Percentiles rank a stretch among this genome's conserved stretches.
These are phyloP conservation scores for Agroathelia rolfsii DNA, from an alignment of 1,284 basidiomycete species.

Conservation along the genomic window DNA sequence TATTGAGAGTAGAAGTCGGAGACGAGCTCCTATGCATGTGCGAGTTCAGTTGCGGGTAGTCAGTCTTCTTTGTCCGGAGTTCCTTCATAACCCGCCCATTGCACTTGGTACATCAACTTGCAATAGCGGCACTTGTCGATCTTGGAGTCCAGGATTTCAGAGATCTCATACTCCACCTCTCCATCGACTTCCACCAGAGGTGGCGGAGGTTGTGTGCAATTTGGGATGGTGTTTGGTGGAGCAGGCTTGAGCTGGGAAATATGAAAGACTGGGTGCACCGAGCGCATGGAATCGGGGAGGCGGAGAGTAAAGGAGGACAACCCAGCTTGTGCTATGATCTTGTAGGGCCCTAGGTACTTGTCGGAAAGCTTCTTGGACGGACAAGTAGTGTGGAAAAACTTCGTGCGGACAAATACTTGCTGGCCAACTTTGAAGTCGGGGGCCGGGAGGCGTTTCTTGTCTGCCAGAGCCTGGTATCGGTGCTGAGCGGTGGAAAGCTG, in stretches of 20 bases:
- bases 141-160: conserved; percentile 13
- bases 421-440: too few relatives aligned
- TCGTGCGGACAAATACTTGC: too few relatives aligned
- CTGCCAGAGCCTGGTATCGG: conserved; percentile 4
- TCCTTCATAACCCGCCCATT: conserved; percentile 6
- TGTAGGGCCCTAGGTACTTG: conserved; percentile 17
- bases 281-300: conserved; percentile 10
- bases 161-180: conserved; percentile 10
- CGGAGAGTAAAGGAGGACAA: too few relatives aligned
- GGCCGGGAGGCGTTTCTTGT: too few relatives aligned
- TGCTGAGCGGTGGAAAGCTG: conserved; percentile 2
- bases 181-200: conserved; percentile 11
- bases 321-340: conserved; percentile 11
- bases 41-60: too few relatives aligned
- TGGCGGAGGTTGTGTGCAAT: conserved; percentile 11
- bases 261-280: conserved; percentile 23
- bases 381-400: conserved; percentile 14
- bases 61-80: too few relatives aligned
- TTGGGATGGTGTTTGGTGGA: too few relatives aligned
- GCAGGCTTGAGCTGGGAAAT: conserved; percentile 15
- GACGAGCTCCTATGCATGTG: too few relatives aligned
- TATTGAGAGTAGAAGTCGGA: too few relatives aligned
- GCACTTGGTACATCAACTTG: conserved; percentile 3
- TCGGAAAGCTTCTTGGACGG: conserved; percentile 19
- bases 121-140: too few relatives aligned